Conservation (phyloP, 2,329 filamentous ascomycete genomes). For the Fusarium metavorans region DNA sequence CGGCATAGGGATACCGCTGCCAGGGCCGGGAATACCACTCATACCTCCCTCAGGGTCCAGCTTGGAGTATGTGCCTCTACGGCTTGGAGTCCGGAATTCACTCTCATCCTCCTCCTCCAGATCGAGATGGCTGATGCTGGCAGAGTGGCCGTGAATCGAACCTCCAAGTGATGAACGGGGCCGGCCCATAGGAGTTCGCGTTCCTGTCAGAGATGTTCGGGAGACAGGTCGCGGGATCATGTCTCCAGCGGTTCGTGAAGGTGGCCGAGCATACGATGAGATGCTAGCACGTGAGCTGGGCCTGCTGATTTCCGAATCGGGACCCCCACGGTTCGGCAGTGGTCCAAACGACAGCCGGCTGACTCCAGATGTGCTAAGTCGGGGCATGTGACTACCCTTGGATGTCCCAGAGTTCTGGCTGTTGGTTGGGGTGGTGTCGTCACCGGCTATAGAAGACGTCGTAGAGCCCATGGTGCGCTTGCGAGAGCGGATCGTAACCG, state of each 20-base stretch:
- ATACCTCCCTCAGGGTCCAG: conserved; percentile 56
- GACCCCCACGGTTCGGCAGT: conserved; percentile 65
- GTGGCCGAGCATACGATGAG: conserved; percentile 65
- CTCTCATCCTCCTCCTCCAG: conserved; percentile 57
- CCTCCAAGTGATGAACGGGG: conserved; percentile 79
- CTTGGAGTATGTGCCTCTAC: conserved; percentile 65
- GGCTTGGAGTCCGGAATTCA: conserved; percentile 64
- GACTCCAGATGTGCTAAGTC: conserved; percentile 72
- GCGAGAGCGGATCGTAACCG: conserved; percentile 74
- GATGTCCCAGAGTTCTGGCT: conserved; percentile 51
- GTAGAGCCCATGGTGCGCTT: conserved; percentile 74
- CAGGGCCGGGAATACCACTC: conserved; percentile 56
- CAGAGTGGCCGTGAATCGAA: conserved; percentile 68
- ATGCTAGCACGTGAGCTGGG: conserved; percentile 80
- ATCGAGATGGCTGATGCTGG: conserved; percentile 68
- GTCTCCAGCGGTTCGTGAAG: conserved; percentile 61
- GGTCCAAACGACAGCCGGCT: conserved; percentile 74
- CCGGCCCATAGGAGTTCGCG: conserved; percentile 75
- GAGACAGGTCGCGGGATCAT: conserved; percentile 73
- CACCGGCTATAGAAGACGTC: conserved; percentile 62
- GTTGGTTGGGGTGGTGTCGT: conserved; percentile 64
- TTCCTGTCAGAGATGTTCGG: conserved; percentile 69
- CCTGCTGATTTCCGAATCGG: conserved; percentile 62
- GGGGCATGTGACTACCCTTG: conserved; percentile 64
- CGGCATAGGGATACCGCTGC: conserved; percentile 62